Evolutionary conservation across 352 stramenopile genomes (phyloP), one percentile per base, ranked within the genome.

Genomic region (Globisporangium canariense): DNA sequence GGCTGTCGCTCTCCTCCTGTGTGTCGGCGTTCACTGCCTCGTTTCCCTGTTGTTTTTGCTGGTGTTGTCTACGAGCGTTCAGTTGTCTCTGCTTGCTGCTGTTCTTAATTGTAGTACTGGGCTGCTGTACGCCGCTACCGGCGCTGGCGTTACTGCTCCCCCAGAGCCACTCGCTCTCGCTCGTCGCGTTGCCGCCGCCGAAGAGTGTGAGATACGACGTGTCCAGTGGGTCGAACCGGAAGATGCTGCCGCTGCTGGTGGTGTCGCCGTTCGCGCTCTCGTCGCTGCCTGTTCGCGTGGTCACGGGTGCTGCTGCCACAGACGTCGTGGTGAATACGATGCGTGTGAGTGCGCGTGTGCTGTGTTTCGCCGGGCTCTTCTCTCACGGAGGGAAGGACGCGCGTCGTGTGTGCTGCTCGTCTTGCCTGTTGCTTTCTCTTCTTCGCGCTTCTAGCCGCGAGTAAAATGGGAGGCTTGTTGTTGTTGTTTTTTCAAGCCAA

Each of bases 151-250:
- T 36, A 36, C 32, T 8, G 53, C 56, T 25, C 56, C 67, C 68
- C 62, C 78, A 79, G 64, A 83, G 64, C 58, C 58, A 65, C 47
- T 65, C 65, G 53, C 65, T 63, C 34, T 70, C 60, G 41, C 32
- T 60, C 8, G 32, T 28, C 8, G 60, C 38, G 5, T 20, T 20
- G 43, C 43, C 34, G 43, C 43, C 20, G 11, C 56, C 32, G 34
- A 66, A 60, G 47, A 69, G 60, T 49, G 50, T 58, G 10, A 59
- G 64, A 18, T 58, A 57, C 34, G 45, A 50, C 32, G 58, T 22
- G 47, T 65, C 53, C 8, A 38, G n/a, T n/a, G 64, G 43, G 50
- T 69, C 64, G 34, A 65, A 69, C 52, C 61, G 61, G 63, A 68
- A 68, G 56, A 49, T 22, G 49, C 57, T n/a, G 46, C 45, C 54